These are phyloP conservation scores for Zoysia pacifica DNA, from an alignment of 176 grass and related monocot species.

Conservation along the genomic window DNA sequence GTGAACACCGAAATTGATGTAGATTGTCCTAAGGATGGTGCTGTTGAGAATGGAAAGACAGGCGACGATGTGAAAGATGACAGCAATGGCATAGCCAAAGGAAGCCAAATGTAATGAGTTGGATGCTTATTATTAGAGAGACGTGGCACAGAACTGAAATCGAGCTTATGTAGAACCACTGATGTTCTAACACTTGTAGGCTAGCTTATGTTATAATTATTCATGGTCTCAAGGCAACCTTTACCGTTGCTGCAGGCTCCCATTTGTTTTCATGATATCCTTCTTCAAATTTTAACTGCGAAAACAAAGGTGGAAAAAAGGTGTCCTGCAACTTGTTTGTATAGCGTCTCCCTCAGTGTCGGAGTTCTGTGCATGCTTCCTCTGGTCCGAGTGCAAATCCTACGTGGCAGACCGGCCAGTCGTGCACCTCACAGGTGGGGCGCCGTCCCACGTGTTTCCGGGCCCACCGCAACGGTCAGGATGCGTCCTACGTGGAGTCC, in stretches of 20 bases:
- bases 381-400: slow-evolving; percentile 17
- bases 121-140: background rate
- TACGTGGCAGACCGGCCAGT: slow-evolving; percentile 26
- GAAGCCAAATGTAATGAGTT: background rate
- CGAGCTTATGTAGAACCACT: slow-evolving; percentile 1
- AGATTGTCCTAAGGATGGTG: slow-evolving; percentile 27
- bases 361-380: background rate
- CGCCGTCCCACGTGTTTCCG: slow-evolving; percentile 38
- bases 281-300: background rate
- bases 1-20: slow-evolving; percentile 13
- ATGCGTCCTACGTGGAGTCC: slow-evolving; percentile 36
- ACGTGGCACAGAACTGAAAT: background rate
- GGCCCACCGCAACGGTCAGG: slow-evolving; percentile 30
- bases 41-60: background rate
- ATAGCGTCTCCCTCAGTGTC: background rate
- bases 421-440: background rate
- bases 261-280: background rate
- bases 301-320: background rate
- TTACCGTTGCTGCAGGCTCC: no score
- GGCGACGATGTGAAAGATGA: background rate
- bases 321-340: background rate
- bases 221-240: no score
- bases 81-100: background rate
- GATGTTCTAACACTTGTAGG: slow-evolving; percentile 22
- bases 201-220: slow-evolving; percentile 30